Conservation (phyloP, 2,329 filamentous ascomycete genomes). For the Paracamarosporium sp. region DNA sequence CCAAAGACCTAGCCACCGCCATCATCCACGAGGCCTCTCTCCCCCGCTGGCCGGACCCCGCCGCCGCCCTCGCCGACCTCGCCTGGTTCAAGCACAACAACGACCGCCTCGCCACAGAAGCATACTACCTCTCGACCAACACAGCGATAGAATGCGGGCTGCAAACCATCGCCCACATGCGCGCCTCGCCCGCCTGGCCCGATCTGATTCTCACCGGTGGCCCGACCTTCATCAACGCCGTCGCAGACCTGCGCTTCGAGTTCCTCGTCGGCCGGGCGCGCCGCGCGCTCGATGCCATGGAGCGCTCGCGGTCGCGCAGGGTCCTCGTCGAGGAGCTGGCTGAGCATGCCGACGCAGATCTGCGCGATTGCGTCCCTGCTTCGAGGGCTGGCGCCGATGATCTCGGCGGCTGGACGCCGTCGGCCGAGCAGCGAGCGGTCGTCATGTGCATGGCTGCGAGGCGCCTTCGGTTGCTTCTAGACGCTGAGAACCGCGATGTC, state of each 20-base stretch:
- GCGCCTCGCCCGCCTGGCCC: constrained; percentile 32
- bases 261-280: not conserved
- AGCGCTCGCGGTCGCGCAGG: not conserved
- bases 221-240: constrained; percentile 30
- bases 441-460: not conserved
- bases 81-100: constrained; percentile 31
- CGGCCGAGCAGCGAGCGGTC: not conserved
- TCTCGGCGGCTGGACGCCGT: not conserved
- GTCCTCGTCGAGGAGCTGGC: not conserved
- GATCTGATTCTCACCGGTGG: constrained; percentile 25
- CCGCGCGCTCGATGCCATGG: not conserved
- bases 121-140: constrained; percentile 9
- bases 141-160: constrained; percentile 10
- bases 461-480: not conserved
- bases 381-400: not conserved
- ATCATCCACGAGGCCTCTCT: constrained; percentile 22
- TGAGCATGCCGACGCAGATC: not conserved
- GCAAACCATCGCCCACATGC: constrained; percentile 36
- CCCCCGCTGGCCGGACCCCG: constrained; percentile 33
- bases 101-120: constrained; percentile 21
- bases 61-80: constrained; percentile 30
- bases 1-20: constrained; percentile 14
- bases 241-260: constrained; percentile 28
- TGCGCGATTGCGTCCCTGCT: not conserved
- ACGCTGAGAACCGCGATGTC: not conserved